Evolutionary conservation across 306 rosid genomes (phyloP), one percentile per base, ranked within the genome.

Genomic region (Cicer bijugum): DNA sequence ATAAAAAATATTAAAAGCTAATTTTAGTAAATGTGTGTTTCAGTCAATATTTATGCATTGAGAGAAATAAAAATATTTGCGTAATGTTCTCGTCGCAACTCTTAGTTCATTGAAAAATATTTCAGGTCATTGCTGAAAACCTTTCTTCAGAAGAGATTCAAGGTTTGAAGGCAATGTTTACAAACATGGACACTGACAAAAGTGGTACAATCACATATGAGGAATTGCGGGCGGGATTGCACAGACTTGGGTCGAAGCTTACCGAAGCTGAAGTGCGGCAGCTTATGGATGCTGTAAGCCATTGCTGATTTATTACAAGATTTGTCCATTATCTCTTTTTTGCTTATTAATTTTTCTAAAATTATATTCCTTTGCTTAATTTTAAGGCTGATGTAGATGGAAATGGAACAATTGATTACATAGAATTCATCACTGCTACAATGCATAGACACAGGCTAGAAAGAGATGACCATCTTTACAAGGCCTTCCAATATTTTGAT

Each of bases 381-480:
- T 69, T 51, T 69, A 92, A 92, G 96, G 96, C 98, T 56, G 98
- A 92, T 78, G 96, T 92, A 43, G 98, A 92, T 82, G 96, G 98
- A 69, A 80, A 85, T 80, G 96, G 98, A 50, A 14, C 90, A 1
- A 90, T 90, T 42, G 98, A 92, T 76, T 92, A 90, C 86, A 87
- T 92, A 16, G 96, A 92, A 65, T 92, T 92, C 78, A 88, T 92
- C 64, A 90, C 96, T 47, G 98, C 96, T 19, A 92, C 98, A 12
- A 92, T 90, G 96, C 98, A 90, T 77, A 83, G 96, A 83, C 88
- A 90, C 84, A 83, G 82, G 73, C 78, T 88, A 79, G 94, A 90
- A 75, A 88, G 86, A 84, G 98, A 90, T 17, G 94, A 92, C 50
- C 91, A 92, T 79, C 92, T 92, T 74, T 88, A 28, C 86, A 85